Base-by-base conservation (phyloP, 1,284 basidiomycete species). In the Ganoderma lingzhi region DNA sequence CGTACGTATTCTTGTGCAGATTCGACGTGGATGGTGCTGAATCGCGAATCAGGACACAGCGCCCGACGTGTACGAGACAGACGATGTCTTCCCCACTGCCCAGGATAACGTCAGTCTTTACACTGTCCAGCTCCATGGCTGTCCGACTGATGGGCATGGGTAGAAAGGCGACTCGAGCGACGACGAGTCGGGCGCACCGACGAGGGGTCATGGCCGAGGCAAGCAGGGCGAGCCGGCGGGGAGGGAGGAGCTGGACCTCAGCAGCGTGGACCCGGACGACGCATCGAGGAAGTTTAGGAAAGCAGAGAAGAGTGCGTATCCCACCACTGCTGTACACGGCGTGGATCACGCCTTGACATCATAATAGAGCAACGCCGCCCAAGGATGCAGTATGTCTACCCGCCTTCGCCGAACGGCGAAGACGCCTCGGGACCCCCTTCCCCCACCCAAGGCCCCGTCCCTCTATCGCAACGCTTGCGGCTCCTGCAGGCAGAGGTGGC, bases 31-130 rank as follows among this genome's bases (percentile, higher is more conserved):
- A 53, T 63, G 17, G 9, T 37, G 61, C n/a, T 62, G 61, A 69
- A 44, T 12, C 62, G 64, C 69, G 28, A 28, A 32, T 60, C 68
- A 97, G 95, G 95, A 97, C 79, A 94, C 94, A 9, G 95, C 94
- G 1, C 94, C 90, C 55, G 96, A 98, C 79, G 88, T 97, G 48
- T 98, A 97, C 78, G 96, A 98, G 80, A 97, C 96, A 0, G 91
- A 94, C 62, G 96, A 97, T 74, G 84, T 89, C 32, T 86, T 90
- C 72, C 87, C 87, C 6, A 81, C 86, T 12, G 77, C 87, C 17
- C 83, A 86, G 65, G 80, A 82, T 48, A 82, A 83, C 67, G 88
- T 87, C 73, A 67, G 84, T 81, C 44, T 37, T 55, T 35, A 42
- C n/a, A 17, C 58, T 39, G 8, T n/a, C 10, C 37, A 42, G 37